phyloP scores from a whole-genome alignment of 768 basidiomycete genomes.

The Hericium erinaceus region DNA sequence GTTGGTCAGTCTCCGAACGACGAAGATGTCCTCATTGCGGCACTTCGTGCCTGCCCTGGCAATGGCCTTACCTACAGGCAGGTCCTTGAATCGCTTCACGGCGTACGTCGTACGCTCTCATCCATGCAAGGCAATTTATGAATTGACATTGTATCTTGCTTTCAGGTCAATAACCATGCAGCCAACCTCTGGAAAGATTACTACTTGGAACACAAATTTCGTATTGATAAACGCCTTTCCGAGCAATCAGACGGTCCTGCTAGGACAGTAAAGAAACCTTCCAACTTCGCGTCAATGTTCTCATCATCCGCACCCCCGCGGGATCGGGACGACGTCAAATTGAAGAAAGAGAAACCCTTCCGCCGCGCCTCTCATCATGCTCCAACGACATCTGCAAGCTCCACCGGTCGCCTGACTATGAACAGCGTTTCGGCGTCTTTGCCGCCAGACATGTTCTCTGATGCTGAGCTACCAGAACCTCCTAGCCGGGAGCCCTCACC shows the following conservation, averaged over 20 bases:
- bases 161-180: conserved; percentile 34
- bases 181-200: conserved; percentile 75
- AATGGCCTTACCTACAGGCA: conserved; percentile 47
- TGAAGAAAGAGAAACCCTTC: not conserved
- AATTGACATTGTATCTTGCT: no score
- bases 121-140: not conserved
- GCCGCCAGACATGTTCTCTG: not conserved
- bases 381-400: not conserved
- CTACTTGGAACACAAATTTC: conserved; percentile 59
- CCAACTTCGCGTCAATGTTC: not conserved
- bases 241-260: not conserved
- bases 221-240: conserved; percentile 36
- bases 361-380: not conserved
- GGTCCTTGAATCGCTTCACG: conserved; percentile 58
- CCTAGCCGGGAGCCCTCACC: conserved; percentile 66
- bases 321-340: not conserved
- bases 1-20: conserved; percentile 41
- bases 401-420: not conserved
- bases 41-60: conserved; percentile 28
- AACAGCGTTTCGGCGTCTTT: not conserved
- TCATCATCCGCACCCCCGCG: not conserved
- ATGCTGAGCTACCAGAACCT: conserved; percentile 45
- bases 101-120: conserved; percentile 31
- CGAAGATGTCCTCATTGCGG: conserved; percentile 48
- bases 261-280: not conserved